phyloP scores from a whole-genome alignment of 331 rosid genomes.

The Pyracantha coccinea region DNA sequence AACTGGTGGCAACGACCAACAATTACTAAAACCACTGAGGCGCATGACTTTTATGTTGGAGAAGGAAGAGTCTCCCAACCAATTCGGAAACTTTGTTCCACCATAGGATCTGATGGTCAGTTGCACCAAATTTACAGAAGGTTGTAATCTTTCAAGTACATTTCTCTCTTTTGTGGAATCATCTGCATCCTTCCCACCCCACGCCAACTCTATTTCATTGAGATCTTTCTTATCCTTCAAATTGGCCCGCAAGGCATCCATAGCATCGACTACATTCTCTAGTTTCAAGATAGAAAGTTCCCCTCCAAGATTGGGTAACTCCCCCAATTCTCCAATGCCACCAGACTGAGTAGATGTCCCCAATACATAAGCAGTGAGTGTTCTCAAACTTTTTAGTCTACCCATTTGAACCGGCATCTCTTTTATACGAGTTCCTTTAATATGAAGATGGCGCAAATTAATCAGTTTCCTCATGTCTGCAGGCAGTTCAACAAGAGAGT shows the following conservation, averaged over 20 bases:
- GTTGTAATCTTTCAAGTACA: conserved; percentile 16
- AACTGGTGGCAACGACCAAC: not conserved
- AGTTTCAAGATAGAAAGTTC: conserved; percentile 2
- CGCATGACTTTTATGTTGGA: not conserved
- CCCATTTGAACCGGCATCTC: not conserved
- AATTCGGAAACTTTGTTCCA: not conserved
- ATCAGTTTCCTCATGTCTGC: not conserved
- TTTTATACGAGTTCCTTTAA: not conserved
- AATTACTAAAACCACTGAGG: not conserved
- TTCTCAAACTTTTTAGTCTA: not conserved
- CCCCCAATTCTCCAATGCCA: not conserved
- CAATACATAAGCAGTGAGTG: not conserved
- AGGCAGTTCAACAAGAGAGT: not conserved
- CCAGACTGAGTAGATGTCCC: not conserved
- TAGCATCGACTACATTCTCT: conserved; percentile 10
- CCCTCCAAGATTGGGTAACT: not conserved
- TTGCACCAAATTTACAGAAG: conserved; percentile 2
- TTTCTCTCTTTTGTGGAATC: not conserved
- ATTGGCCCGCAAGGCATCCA: conserved; percentile 15
- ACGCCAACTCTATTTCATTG: not conserved
- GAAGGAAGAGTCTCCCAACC: not conserved
- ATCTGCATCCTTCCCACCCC: not conserved
- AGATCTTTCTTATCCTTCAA: conserved; percentile 14
- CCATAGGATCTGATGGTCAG: not conserved
- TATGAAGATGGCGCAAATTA: not conserved